Evolutionary conservation across 176 grass and related monocot species (phyloP), one percentile per base, ranked within the genome.

Genomic region (Tuctoria greenei): DNA sequence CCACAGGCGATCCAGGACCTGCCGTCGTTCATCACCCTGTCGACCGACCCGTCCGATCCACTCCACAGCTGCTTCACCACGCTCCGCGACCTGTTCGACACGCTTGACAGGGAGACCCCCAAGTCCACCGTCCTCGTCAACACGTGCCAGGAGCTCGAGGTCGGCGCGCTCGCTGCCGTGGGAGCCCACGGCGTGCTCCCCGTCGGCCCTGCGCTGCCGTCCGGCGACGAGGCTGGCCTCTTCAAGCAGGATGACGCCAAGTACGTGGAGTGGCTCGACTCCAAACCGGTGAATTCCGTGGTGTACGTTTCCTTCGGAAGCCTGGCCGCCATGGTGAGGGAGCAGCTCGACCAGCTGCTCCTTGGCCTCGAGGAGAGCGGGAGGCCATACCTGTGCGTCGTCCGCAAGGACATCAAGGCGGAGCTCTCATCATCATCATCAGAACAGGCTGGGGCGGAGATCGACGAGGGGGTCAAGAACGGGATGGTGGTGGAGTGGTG

Each of bases 401-500:
- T 91, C 69, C 21, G 85, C 28, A 85, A 83, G 60, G 84, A 96
- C 68, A 77, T 65, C 46, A 79, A 64, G 69, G 47, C 45, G 1
- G 73, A 35, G 44, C 62, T 65, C 7, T 2, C 5, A 4, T 14
- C 3, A 18, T 17, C 46, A n/a, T 31, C 31, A 40, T 6, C 38
- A 40, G 42, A 10, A 0, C 74, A 64, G 2, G 21, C 40, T 1
- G 68, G 13, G 6, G 2, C 47, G 4, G 47, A 72, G 58, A 18
- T 47, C 2, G 16, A 21, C 1, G 35, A 26, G 24, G 26, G 23
- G 11, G 9, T 36, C 87, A 64, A 23, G 84, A 81, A 58, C 37
- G 71, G 88, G 58, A 27, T 91, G 61, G 78, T 87, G 59, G 90
- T 97, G 65, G 90, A 93, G 71, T 97, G 94, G 90, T 97, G 90